Evolutionary conservation across 306 rosid species (phyloP), one percentile per base, ranked within the genome.

Genomic region (Lathyrus sativus): DNA sequence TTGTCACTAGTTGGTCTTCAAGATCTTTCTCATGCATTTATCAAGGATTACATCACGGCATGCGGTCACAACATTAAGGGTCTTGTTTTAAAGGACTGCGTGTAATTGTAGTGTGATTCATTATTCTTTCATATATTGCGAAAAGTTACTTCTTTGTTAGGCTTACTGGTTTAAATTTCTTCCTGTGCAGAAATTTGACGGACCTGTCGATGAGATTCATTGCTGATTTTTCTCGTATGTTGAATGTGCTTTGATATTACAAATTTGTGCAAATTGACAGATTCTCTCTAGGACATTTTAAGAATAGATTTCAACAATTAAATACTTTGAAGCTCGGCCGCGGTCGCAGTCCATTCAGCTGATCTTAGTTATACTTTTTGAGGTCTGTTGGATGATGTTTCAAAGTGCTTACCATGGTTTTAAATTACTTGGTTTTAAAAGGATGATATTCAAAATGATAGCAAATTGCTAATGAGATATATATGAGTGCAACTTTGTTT

Each of bases 291-390:
- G 79, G 71, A 67, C 82, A 85, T 78, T 90, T 93, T 51, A 67
- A 96, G 37, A 88, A 74, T 80, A 81, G 86, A 57, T 88, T 0
- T 19, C 22, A 19, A 19, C 1, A 19, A 19, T 19, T 19, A 1
- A 19, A 19, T 19, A 19, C 22, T 96, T 63, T 75, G 69, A 90
- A 68, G 61, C 86, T 93, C 53, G 50, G 22, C 1, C 83, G 87
- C 53, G 50, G 22, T 19, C 83, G 87, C 60, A 82, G 76, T 79
- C 38, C 66, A 43, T 90, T 93, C 91, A 93, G 97, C 97, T 89
- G 55, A 50, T 41, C 29, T 26, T 26, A 19, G 22, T 19, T 19
- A 19, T 19, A 19, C 22, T 19, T 19, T 19, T 19, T 19, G 1
- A 19, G 22, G 22, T 19, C 1, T 19, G 1, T 19, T 26, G 29